These are phyloP conservation scores for Teratosphaeria nubilosa DNA, from an alignment of 2,329 filamentous ascomycete genomes.

Conservation along the genomic window DNA sequence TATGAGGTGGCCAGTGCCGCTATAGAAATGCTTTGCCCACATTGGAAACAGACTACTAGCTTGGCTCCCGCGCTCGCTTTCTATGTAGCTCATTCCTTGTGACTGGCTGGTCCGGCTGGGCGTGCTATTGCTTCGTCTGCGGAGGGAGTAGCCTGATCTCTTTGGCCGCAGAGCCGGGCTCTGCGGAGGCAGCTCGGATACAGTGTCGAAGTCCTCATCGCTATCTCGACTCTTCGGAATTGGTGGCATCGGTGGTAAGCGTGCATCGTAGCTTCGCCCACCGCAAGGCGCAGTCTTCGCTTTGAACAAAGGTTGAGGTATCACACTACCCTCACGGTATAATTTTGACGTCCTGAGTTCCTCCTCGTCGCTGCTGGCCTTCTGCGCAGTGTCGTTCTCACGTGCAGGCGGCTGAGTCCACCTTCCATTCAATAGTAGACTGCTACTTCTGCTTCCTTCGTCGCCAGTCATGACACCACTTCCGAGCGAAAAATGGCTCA, in stretches of 20 bases:
- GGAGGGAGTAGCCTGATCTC: constrained; percentile 24
- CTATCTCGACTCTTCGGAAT: constrained; percentile 18
- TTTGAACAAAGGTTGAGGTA: constrained; percentile 26
- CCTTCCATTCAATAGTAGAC: constrained; percentile 10
- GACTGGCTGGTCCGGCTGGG: constrained; percentile 18
- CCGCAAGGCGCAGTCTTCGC: constrained; percentile 2
- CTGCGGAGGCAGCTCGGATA: constrained; percentile 21
- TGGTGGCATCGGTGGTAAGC: constrained; percentile 21
- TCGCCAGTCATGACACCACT: constrained; percentile 24
- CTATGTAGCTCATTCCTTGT: constrained; percentile 18
- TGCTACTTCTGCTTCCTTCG: constrained; percentile 17
- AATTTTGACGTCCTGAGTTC: constrained; percentile 1
- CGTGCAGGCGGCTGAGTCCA: background rate
- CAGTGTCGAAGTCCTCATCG: constrained; percentile 25
- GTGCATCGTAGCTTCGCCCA: constrained; percentile 17
- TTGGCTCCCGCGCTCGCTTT: constrained; percentile 19
- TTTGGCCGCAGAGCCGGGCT: constrained; percentile 21
- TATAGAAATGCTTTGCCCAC: constrained; percentile 29
- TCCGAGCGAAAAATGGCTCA: constrained; percentile 24
- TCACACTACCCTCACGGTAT: constrained; percentile 22
- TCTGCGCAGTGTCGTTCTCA: background rate
- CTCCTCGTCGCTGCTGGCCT: background rate
- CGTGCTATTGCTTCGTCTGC: constrained; percentile 22
- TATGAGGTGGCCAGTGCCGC: constrained; percentile 15
- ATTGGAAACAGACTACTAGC: constrained; percentile 24